A percentile compares a stretch with the other conserved stretches of the same genome.
phyloP scores from a whole-genome alignment of 805 yeast genomes.

The Myxozyma nipponensis region DNA sequence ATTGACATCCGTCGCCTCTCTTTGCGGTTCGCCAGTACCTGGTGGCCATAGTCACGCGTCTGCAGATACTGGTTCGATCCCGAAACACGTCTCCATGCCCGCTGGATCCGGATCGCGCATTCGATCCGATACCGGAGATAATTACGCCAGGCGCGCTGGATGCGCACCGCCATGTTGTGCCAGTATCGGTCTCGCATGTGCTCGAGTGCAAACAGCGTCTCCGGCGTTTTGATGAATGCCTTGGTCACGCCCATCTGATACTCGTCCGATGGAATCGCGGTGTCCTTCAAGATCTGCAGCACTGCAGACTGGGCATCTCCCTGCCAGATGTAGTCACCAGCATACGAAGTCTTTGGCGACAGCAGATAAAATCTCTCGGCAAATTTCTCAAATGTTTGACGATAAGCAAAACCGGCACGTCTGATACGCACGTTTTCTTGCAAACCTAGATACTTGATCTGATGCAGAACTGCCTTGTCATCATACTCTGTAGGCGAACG shows the following conservation, averaged over 20 bases:
- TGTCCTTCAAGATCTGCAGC: conserved; percentile 49
- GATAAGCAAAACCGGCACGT: conserved; percentile 97
- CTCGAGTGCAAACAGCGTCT: conserved; percentile 90
- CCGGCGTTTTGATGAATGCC: conserved; percentile 94
- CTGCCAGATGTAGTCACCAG: conserved; percentile 68
- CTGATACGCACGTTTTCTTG: conserved; percentile 96
- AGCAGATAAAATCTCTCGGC: conserved; percentile 89
- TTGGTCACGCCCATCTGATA: conserved; percentile 89
- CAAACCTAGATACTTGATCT: conserved; percentile 89
- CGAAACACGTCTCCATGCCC: conserved; percentile 72
- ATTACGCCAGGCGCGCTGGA: conserved; percentile 95
- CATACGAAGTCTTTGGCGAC: conserved; percentile 88
- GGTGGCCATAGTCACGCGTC: conserved; percentile 78
- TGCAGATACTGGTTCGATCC: conserved; percentile 82
- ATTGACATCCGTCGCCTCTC: conserved; percentile 87
- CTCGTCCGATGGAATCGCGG: conserved; percentile 72
- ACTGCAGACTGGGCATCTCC: conserved; percentile 58
- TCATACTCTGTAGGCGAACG: conserved; percentile 89
- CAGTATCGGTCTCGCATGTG: conserved; percentile 95
- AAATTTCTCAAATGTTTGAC: conserved; percentile 94
- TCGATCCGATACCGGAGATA: conserved; percentile 76
- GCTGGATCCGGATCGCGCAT: conserved; percentile 77
- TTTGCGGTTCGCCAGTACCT: conserved; percentile 65
- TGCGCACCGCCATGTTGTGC: conserved; percentile 97
- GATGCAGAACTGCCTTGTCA: conserved; percentile 85